These are phyloP conservation scores for Suillus paluster DNA, from an alignment of 768 basidiomycete species.

Conservation along the genomic window DNA sequence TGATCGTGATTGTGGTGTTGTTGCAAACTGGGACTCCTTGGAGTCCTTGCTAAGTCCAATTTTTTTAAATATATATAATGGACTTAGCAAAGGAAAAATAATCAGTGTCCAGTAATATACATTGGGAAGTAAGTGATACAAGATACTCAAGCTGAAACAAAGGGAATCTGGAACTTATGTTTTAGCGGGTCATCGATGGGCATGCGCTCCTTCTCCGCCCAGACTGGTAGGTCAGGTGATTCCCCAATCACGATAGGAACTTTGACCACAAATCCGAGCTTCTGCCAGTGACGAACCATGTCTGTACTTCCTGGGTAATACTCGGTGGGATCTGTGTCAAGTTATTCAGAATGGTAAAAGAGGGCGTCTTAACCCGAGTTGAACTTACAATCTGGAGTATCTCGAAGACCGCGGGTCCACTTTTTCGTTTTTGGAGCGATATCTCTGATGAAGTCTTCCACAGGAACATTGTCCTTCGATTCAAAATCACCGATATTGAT, in stretches of 20 bases:
- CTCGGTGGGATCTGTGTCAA: not conserved
- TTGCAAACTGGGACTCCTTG: no score
- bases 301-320: conserved; percentile 23
- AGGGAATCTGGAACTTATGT: no score
- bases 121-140: no score
- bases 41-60: no score
- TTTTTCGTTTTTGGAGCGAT: conserved; percentile 4
- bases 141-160: no score
- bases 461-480: not conserved
- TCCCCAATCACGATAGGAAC: not conserved
- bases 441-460: not conserved
- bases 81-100: no score
- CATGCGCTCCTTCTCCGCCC: conserved; percentile 10
- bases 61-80: no score
- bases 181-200: not conserved
- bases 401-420: conserved; percentile 13
- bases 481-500: conserved; percentile 3
- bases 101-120: no score
- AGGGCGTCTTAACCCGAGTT: not conserved
- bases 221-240: not conserved
- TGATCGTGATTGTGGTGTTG: no score
- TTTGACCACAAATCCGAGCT: conserved; percentile 22
- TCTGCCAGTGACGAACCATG: conserved; percentile 22
- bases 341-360: not conserved
- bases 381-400: not conserved